Conservation (phyloP, 768 basidiomycete genomes). For the Kondoa malvinella region DNA sequence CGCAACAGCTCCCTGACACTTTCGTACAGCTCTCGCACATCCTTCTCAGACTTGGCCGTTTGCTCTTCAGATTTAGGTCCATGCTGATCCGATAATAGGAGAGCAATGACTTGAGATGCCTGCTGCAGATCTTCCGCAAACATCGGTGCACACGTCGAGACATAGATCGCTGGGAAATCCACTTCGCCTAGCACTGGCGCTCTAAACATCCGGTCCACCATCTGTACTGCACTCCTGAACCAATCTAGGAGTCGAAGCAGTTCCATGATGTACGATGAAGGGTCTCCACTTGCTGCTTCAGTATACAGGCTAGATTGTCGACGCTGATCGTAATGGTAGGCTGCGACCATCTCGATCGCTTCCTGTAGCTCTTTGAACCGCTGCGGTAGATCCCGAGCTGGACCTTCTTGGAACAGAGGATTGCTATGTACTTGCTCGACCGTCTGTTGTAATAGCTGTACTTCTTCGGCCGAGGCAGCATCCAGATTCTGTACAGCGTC, state of each 20-base stretch:
- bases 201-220: constrained; percentile 69
- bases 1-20: constrained; percentile 53
- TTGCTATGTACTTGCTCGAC: constrained; percentile 18
- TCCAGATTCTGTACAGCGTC: constrained; percentile 34
- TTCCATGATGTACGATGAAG: constrained; percentile 39
- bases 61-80: background rate
- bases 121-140: constrained; percentile 16
- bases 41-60: constrained; percentile 61
- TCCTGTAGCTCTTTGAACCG: constrained; percentile 13
- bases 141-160: constrained; percentile 17
- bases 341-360: constrained; percentile 22
- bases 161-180: constrained; percentile 55
- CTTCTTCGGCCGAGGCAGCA: background rate
- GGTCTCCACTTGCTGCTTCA: background rate
- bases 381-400: constrained; percentile 16
- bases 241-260: constrained; percentile 71
- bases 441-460: background rate
- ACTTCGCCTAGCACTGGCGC: constrained; percentile 52
- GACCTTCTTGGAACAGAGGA: constrained; percentile 18
- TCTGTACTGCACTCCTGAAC: constrained; percentile 67
- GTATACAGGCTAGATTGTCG: constrained; percentile 27
- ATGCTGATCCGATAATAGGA: constrained; percentile 37
- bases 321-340: constrained; percentile 26
- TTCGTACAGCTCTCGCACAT: constrained; percentile 72
- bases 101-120: constrained; percentile 33